These are phyloP conservation scores for Afroboletus lepidellus DNA, from an alignment of 1,284 basidiomycete genomes.

Conservation along the genomic window DNA sequence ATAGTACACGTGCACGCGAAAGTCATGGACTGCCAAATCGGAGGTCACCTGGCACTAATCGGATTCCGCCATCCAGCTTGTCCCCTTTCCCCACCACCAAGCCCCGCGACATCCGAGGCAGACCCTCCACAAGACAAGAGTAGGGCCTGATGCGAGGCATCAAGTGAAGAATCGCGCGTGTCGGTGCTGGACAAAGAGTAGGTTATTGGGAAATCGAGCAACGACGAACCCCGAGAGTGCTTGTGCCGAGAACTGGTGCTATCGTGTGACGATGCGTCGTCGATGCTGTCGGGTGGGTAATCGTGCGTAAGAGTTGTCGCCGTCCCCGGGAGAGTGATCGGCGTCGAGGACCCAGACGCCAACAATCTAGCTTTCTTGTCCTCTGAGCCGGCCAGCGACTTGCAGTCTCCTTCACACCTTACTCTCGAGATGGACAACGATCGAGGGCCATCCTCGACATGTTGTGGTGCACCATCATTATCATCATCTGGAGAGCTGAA, in stretches of 20 bases:
- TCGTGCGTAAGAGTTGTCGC: slow-evolving; percentile 45
- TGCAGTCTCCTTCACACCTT: slow-evolving; percentile 31
- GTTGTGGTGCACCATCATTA: slow-evolving; percentile 42
- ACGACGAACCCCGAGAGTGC: slow-evolving; percentile 42
- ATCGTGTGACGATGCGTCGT: slow-evolving; percentile 36
- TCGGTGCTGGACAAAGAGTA: slow-evolving; percentile 34
- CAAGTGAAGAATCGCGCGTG: slow-evolving; percentile 23
- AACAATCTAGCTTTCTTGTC: slow-evolving; percentile 34
- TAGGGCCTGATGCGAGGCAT: slow-evolving; percentile 14
- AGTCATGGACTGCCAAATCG: not conserved
- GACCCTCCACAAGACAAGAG: slow-evolving; percentile 4
- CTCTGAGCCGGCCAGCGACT: slow-evolving; percentile 30
- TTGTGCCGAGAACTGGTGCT: slow-evolving; percentile 34
- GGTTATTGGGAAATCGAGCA: slow-evolving; percentile 37
- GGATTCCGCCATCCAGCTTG: slow-evolving; percentile 39
- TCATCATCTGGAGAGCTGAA: slow-evolving; percentile 54
- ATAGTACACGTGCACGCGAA: slow-evolving; percentile 18
- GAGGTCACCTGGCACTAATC: slow-evolving; percentile 21
- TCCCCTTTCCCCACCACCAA: slow-evolving; percentile 53
- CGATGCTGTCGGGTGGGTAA: slow-evolving; percentile 57
- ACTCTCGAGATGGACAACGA: slow-evolving; percentile 35
- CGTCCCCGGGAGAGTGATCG: slow-evolving; percentile 32
- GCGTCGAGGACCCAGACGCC: slow-evolving; percentile 31
- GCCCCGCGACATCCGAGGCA: slow-evolving; percentile 37
- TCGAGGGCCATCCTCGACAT: slow-evolving; percentile 47